Conservation (phyloP, 179 eudicot genomes). For the Gypsophila paniculata region DNA sequence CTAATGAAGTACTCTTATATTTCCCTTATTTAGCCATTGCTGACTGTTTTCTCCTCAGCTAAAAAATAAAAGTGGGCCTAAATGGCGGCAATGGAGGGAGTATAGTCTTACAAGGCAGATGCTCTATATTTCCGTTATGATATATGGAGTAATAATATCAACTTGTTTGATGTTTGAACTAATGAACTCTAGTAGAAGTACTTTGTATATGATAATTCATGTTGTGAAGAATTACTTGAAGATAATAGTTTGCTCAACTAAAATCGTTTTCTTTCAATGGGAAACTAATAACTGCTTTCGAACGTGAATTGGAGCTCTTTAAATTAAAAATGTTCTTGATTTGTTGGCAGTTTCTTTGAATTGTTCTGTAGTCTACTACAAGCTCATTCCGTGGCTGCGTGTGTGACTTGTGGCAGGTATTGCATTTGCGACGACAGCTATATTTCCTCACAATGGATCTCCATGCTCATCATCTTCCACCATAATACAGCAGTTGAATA, state of each 20-base stretch:
- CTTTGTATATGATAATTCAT: no score
- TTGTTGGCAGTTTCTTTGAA: neutral
- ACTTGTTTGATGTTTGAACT: no score
- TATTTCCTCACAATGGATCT: constrained; percentile 31
- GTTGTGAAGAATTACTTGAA: no score
- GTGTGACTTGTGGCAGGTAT: constrained; percentile 29
- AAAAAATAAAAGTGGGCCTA: no score
- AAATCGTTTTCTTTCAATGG: neutral
- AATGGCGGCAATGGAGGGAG: no score
- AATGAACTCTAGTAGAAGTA: no score
- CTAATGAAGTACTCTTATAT: neutral
- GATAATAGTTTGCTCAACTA: no score
- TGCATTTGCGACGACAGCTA: constrained; percentile 39
- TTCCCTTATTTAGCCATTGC: no score
- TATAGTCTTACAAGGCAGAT: no score
- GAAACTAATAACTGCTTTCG: neutral
- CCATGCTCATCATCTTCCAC: neutral
- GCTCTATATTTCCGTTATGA: neutral
- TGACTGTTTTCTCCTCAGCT: no score
- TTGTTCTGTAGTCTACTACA: neutral
- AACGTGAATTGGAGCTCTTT: neutral
- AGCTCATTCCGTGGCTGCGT: no score
- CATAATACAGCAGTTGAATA: constrained; percentile 9
- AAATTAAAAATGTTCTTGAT: neutral
- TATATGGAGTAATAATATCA: no score